Conservation (phyloP, 495 filamentous ascomycete species). For the Polyplosphaeria fusca region DNA sequence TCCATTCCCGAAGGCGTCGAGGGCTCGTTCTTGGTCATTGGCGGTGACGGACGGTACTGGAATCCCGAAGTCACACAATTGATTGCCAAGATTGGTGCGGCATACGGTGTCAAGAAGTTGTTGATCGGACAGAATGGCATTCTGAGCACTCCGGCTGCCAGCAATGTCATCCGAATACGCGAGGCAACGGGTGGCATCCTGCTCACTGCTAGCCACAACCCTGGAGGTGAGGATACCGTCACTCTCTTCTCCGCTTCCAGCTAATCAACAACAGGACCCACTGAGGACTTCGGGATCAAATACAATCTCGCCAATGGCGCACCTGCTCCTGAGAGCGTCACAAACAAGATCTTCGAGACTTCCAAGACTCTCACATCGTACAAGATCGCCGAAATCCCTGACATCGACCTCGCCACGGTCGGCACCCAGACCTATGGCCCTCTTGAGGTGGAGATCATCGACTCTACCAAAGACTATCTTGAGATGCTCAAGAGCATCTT, state of each 20-base stretch:
- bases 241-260: background rate
- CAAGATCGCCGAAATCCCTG: constrained; percentile 83
- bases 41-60: constrained; percentile 95
- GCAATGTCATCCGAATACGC: constrained; percentile 88
- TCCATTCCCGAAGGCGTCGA: constrained; percentile 93
- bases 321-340: constrained; percentile 90
- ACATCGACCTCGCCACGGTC: constrained; percentile 78
- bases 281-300: constrained; percentile 97
- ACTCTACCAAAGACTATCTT: constrained; percentile 87
- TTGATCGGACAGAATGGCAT: constrained; percentile 94
- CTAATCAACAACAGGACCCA: constrained; percentile 61
- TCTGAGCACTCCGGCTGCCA: constrained; percentile 91
- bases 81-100: constrained; percentile 94
- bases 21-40: constrained; percentile 89
- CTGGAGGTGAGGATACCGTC: constrained; percentile 63
- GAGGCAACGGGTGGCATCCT: constrained; percentile 95
- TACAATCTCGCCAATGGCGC: constrained; percentile 97
- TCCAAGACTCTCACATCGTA: constrained; percentile 86
- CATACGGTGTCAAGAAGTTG: constrained; percentile 98
- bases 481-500: constrained; percentile 97
- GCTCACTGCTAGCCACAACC: constrained; percentile 96
- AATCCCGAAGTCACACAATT: constrained; percentile 94
- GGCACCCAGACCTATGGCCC: constrained; percentile 78
- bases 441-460: constrained; percentile 91
- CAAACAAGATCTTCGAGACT: constrained; percentile 92